phyloP scores from a whole-genome alignment of 768 basidiomycete genomes.

The Zangia roseola region DNA sequence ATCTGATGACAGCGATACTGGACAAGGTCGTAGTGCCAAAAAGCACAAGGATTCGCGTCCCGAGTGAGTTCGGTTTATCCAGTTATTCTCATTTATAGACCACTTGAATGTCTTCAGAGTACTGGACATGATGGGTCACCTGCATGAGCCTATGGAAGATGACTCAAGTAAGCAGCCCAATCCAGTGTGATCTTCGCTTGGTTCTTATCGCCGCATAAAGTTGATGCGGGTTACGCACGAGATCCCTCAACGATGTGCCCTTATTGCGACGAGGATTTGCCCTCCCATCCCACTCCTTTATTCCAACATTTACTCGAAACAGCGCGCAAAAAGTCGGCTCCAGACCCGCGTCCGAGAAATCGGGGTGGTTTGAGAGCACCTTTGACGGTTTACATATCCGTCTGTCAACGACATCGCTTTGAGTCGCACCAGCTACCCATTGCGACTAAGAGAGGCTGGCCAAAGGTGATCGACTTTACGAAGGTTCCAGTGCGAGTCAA shows the following conservation, averaged over 20 bases:
- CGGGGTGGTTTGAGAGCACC: slow-evolving; percentile 58
- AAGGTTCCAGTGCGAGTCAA: slow-evolving; percentile 52
- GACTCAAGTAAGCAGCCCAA: slow-evolving; percentile 39
- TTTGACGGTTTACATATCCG: slow-evolving; percentile 53
- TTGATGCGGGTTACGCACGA: slow-evolving; percentile 46
- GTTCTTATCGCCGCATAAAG: slow-evolving; percentile 31
- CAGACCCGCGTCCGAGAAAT: slow-evolving; percentile 68
- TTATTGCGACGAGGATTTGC: slow-evolving; percentile 75
- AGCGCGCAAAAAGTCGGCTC: slow-evolving; percentile 52
- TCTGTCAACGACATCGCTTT: slow-evolving; percentile 79
- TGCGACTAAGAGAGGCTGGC: slow-evolving; percentile 74
- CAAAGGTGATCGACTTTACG: slow-evolving; percentile 66
- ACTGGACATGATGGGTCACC: slow-evolving; percentile 7
- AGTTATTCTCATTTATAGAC: neutral
- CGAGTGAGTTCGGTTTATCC: slow-evolving; percentile 9
- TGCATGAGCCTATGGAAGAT: slow-evolving; percentile 32
- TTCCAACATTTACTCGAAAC: slow-evolving; percentile 52
- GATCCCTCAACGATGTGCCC: slow-evolving; percentile 77
- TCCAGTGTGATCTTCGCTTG: neutral
- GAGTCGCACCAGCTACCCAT: slow-evolving; percentile 72
- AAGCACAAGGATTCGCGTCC: slow-evolving; percentile 31
- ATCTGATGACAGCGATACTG: slow-evolving; percentile 33
- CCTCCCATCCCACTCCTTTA: slow-evolving; percentile 56
- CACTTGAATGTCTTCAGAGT: slow-evolving; percentile 7
- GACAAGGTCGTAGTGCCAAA: slow-evolving; percentile 29